Base-by-base conservation (phyloP, 257 asterid species). In the Fraxinus americana region DNA sequence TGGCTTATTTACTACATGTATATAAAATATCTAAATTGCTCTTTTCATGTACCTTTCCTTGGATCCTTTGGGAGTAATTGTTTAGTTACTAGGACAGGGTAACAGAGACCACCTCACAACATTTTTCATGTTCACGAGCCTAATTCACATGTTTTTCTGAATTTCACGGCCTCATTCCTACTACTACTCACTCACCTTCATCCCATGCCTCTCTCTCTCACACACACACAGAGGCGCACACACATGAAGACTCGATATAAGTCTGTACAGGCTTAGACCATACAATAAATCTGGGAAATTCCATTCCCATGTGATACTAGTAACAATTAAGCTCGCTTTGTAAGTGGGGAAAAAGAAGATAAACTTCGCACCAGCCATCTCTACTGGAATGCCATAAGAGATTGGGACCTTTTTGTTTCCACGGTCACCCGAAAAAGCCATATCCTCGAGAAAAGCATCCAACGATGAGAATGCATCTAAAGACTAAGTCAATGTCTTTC, bases 121-220 rank as follows among this genome's bases (percentile, higher is more conserved):
- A 79, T 85, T 83, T 76, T 80, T 25, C 13, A 36, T 1, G 63
- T 16, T 89, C 94, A 91, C 93, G 91, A 85, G 91, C 73, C 77
- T 29, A 25, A 76, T 73, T 91, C 94, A 89, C 96, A 91, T 88
- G 90, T 80, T 82, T 78, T 80, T 76, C 84, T 77, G 81, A 82
- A 87, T 86, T 86, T 86, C 91, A 86, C 90, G 81, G 74, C 83
- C 74, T 83, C 78, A 71, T 57, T 73, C 78, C 85, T 70, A 77
- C 25, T 77, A 30, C 71, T 54, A 35, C 75, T 54, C n/a, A 63
- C 36, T 84, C 85, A 80, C 81, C 87, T 82, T 81, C 76, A 75
- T 88, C 92, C 88, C 86, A 84, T 82, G 89, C 87, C 79, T 41
- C 65, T 72, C 41, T 74, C 70, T 7, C 52, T 35, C 48, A 11